Evolutionary conservation across 768 basidiomycete species (phyloP).

Genomic region (Amanita rubescens): DNA sequence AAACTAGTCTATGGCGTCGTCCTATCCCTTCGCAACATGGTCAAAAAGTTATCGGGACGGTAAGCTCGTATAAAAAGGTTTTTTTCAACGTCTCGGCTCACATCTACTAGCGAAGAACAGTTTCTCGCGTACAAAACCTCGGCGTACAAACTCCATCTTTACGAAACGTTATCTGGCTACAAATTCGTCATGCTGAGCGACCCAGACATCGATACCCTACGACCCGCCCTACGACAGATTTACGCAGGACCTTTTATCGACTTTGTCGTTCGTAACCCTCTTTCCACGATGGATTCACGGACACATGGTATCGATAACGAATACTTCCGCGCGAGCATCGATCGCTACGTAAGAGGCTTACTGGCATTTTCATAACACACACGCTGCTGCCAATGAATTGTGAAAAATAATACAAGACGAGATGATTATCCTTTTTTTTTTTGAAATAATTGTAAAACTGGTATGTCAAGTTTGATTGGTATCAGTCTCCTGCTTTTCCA

Average conservation of each 20-base stretch:
- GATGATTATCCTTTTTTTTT: conserved; percentile 6
- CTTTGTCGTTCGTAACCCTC: conserved; percentile 88
- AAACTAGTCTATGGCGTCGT: conserved; percentile 97
- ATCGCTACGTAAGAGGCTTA: conserved; percentile 62
- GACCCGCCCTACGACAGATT: conserved; percentile 77
- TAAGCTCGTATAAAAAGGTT: conserved; percentile 21
- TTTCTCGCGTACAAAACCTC: conserved; percentile 90
- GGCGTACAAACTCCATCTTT: conserved; percentile 88
- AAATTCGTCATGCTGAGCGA: conserved; percentile 94
- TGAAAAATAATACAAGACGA: background rate
- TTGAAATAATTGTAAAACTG: conserved; percentile 3
- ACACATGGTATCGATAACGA: conserved; percentile 90
- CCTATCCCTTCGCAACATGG: conserved; percentile 86
- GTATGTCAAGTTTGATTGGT: conserved; percentile 6
- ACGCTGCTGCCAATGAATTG: background rate
- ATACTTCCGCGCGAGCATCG: conserved; percentile 75
- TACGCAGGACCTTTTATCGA: conserved; percentile 93
- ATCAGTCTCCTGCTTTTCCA: conserved; percentile 46
- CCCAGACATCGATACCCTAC: conserved; percentile 74
- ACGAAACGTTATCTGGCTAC: conserved; percentile 87
- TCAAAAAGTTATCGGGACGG: conserved; percentile 89
- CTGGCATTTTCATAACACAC: conserved; percentile 31
- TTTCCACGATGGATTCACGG: conserved; percentile 75
- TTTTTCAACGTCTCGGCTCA: background rate
- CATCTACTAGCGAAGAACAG: conserved; percentile 65